Evolutionary conservation across 1,284 basidiomycete species (phyloP).

Genomic region (Hymenochaete sp.): DNA sequence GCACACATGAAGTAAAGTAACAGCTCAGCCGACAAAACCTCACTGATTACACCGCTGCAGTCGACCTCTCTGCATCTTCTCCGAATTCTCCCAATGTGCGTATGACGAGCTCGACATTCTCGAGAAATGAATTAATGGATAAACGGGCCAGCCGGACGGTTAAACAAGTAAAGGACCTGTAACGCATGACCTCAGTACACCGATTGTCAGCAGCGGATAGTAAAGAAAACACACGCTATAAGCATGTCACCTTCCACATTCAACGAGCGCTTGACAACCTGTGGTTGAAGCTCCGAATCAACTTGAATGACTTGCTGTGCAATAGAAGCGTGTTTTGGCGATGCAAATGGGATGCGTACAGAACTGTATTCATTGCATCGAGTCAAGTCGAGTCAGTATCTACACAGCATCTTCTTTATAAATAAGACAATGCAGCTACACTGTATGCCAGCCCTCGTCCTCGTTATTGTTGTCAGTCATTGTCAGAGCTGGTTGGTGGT

Average conservation of each 20-base stretch:
- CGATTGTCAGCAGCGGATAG: conserved; percentile 10
- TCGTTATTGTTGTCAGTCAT: conserved; percentile 24
- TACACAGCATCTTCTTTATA: too few relatives aligned
- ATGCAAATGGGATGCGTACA: conserved; percentile 70
- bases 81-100: conserved; percentile 77
- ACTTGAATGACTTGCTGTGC: conserved; percentile 78
- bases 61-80: conserved; percentile 38
- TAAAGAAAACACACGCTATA: conserved; percentile 46
- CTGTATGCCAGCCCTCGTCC: conserved; percentile 24
- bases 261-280: conserved; percentile 66
- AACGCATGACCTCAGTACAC: too few relatives aligned
- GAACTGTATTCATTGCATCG: too few relatives aligned
- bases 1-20: too few relatives aligned
- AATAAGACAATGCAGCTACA: conserved; percentile 13
- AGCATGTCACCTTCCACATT: conserved; percentile 56
- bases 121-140: conserved; percentile 75
- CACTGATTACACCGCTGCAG: not conserved
- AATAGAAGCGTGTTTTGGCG: conserved; percentile 63
- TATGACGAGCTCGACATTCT: conserved; percentile 77
- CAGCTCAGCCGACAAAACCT: too few relatives aligned
- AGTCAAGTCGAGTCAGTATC: too few relatives aligned
- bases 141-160: conserved; percentile 80
- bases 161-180: conserved; percentile 60
- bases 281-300: conserved; percentile 73
- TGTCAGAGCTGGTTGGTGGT: not conserved